These are phyloP conservation scores for Gaultheria prostrata DNA, from an alignment of 148 eudicot genomes.

Conservation along the genomic window DNA sequence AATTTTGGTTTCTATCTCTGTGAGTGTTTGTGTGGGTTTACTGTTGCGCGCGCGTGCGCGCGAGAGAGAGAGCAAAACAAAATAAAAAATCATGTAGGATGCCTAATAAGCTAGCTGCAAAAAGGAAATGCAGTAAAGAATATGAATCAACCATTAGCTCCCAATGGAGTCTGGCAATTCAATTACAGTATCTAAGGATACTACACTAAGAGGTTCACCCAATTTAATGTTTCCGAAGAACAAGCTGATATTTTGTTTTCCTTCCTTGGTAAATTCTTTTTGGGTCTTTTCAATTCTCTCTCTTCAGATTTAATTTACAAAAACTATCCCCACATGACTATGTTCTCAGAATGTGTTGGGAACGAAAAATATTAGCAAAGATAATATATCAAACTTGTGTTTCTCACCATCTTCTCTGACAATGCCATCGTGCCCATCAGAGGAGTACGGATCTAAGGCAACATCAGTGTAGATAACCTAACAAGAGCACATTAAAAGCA, in stretches of 20 bases:
- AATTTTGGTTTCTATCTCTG: not conserved
- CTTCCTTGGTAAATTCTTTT: not conserved
- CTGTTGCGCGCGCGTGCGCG: not conserved
- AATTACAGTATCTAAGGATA: not conserved
- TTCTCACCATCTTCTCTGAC: conserved; percentile 94
- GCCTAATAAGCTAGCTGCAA: not conserved
- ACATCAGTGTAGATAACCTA: conserved; percentile 94
- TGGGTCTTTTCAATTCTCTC: not conserved
- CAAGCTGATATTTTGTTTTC: not conserved
- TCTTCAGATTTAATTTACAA: not conserved
- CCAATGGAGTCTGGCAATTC: not conserved
- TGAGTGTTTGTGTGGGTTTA: too few relatives aligned
- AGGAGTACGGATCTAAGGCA: conserved; percentile 97
- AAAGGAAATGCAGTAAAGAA: not conserved
- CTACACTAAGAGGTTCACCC: not conserved
- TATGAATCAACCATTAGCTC: not conserved
- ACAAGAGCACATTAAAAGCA: conserved; percentile 21
- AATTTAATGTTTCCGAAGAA: not conserved
- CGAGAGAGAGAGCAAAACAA: not conserved
- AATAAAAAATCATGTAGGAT: not conserved
- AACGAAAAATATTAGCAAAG: not conserved
- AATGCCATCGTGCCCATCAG: conserved; percentile 98
- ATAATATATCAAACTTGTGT: not conserved
- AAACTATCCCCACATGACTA: not conserved
- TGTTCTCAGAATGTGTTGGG: not conserved